Conservation (phyloP, 164 flowering plant genomes). For the Macadamia tetraphylla region DNA sequence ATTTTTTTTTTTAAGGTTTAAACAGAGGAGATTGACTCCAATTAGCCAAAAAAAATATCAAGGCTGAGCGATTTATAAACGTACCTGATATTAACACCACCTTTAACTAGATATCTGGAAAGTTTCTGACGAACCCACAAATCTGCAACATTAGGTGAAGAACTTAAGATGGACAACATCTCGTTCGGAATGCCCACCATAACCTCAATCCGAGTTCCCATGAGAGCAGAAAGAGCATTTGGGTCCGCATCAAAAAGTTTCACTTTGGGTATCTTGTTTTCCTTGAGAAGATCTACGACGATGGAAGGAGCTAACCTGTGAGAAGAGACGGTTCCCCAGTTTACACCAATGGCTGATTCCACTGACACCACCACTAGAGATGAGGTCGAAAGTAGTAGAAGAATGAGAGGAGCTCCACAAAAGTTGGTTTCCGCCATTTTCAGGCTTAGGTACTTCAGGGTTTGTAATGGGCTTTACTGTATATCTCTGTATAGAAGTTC, state of each 20-base stretch:
- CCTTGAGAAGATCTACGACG: conserved; percentile 68
- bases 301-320: conserved; percentile 61
- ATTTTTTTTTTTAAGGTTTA: too few species aligned
- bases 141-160: conserved; percentile 64
- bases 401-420: conserved; percentile 4
- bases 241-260: conserved; percentile 88
- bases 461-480: too few species aligned
- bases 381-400: conserved; percentile 9
- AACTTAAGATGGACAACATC: conserved; percentile 43
- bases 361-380: conserved; percentile 29
- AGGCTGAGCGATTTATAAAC: too few species aligned
- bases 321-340: conserved; percentile 77
- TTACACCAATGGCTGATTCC: conserved; percentile 56
- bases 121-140: conserved; percentile 71
- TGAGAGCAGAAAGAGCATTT: conserved; percentile 35
- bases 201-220: conserved; percentile 72
- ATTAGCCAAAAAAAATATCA: too few species aligned
- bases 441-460: neutral
- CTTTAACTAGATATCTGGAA: conserved; percentile 45
- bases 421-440: conserved; percentile 21
- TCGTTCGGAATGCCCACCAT: conserved; percentile 93
- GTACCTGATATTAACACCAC: conserved; percentile 76
- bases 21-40: too few species aligned
- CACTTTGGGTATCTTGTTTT: conserved; percentile 64
- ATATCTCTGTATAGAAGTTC: too few species aligned